These are phyloP conservation scores for Rubia tinctorum DNA, from an alignment of 305 asterid species.

Conservation along the genomic window DNA sequence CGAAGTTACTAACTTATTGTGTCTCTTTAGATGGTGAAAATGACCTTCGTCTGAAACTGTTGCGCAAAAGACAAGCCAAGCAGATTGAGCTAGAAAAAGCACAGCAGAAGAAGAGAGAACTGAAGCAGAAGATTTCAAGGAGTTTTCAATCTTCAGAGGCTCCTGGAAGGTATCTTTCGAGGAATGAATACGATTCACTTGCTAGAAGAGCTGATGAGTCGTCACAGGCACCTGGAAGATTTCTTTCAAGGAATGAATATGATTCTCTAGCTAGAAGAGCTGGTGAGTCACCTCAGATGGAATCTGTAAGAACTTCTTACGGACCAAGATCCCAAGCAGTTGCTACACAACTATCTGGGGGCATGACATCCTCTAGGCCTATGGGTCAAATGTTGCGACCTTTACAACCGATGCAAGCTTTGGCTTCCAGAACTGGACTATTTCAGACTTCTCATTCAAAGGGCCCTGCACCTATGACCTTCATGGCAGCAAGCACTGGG, in stretches of 20 bases:
- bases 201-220: constrained; percentile 22
- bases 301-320: constrained; percentile 27
- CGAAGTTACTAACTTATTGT: neutral
- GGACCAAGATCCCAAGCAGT: constrained; percentile 20
- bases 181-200: constrained; percentile 15
- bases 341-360: constrained; percentile 18
- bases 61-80: constrained; percentile 38
- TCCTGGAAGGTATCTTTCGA: constrained; percentile 20
- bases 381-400: constrained; percentile 23
- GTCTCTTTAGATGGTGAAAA: constrained; percentile 26
- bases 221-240: constrained; percentile 17
- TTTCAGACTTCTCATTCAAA: constrained; percentile 26
- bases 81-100: constrained; percentile 22
- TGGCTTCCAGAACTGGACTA: constrained; percentile 24
- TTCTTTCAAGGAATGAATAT: constrained; percentile 12
- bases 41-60: constrained; percentile 45
- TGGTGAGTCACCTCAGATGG: constrained; percentile 20
- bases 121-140: constrained; percentile 32
- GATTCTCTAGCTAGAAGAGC: constrained; percentile 21
- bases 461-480: constrained; percentile 24
- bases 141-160: constrained; percentile 29
- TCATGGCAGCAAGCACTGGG: constrained; percentile 14
- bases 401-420: constrained; percentile 23
- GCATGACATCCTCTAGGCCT: constrained; percentile 27
- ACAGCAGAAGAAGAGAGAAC: constrained; percentile 20